Evolutionary conservation across 1,284 basidiomycete species (phyloP).

Genomic region (Phylloporus gajari): DNA sequence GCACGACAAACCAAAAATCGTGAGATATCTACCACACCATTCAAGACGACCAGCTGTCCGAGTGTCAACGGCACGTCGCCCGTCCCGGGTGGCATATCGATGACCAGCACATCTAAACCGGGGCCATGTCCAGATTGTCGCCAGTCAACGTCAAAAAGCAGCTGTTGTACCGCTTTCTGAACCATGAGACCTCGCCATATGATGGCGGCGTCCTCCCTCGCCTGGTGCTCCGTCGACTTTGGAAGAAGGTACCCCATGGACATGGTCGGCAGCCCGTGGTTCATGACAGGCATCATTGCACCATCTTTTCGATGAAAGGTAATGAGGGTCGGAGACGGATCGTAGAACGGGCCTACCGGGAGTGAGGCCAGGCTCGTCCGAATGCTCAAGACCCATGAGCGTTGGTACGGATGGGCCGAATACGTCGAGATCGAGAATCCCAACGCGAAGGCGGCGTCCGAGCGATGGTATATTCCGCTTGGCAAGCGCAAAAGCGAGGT

Average conservation of each 20-base stretch:
- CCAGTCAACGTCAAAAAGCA: slow-evolving; percentile 99
- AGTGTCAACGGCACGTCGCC: slow-evolving; percentile 95
- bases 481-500: slow-evolving; percentile 83
- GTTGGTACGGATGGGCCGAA: slow-evolving; percentile 98
- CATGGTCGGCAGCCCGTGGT: slow-evolving; percentile 95
- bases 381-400: slow-evolving; percentile 88
- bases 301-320: slow-evolving; percentile 60
- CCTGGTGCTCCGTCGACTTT: slow-evolving; percentile 39
- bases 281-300: slow-evolving; percentile 84
- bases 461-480: slow-evolving; percentile 45
- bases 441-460: slow-evolving; percentile 70
- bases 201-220: slow-evolving; percentile 64
- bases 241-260: slow-evolving; percentile 93
- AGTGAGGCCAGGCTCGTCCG: slow-evolving; percentile 85
- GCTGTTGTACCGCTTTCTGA: slow-evolving; percentile 96
- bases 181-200: slow-evolving; percentile 99
- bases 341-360: slow-evolving; percentile 56
- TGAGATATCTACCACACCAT: slow-evolving; percentile 64
- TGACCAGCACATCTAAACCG: slow-evolving; percentile 85
- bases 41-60: slow-evolving; percentile 88
- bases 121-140: slow-evolving; percentile 51
- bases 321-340: background rate
- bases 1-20: background rate
- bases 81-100: slow-evolving; percentile 98
- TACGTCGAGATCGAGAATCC: slow-evolving; percentile 93